Percentiles rank a stretch among this genome's conserved stretches.
Evolutionary conservation across 768 basidiomycete species (phyloP).

Genomic region (Pisolithus tinctorius): DNA sequence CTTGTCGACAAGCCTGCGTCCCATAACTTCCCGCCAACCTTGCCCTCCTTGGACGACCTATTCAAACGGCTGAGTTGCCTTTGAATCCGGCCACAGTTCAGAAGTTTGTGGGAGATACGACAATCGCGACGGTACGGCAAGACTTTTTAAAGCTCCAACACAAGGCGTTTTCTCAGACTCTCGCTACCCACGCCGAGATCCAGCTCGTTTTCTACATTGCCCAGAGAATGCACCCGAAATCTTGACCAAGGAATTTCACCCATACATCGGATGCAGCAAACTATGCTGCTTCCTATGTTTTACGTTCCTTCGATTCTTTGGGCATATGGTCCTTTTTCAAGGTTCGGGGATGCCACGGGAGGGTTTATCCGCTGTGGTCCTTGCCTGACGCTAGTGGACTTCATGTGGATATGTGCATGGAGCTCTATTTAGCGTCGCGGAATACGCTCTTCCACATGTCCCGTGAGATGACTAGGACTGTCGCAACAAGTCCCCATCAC

Average conservation of each 20-base stretch:
- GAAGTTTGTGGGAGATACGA: background rate
- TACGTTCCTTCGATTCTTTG: background rate
- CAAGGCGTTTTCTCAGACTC: background rate
- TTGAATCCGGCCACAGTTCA: background rate
- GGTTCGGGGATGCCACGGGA: background rate
- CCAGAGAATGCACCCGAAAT: background rate
- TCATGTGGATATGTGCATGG: background rate
- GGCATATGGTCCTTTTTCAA: background rate
- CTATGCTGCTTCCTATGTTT: background rate
- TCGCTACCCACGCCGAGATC: background rate
- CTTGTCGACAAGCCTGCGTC: background rate
- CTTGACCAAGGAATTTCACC: background rate
- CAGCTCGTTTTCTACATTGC: background rate
- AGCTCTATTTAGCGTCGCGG: background rate
- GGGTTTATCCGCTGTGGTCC: background rate
- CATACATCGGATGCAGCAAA: constrained; percentile 1
- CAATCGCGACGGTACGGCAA: background rate
- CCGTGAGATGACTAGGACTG: background rate
- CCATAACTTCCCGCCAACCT: background rate
- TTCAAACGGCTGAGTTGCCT: background rate
- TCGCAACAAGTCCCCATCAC: background rate
- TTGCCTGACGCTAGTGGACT: background rate
- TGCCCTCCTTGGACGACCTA: background rate
- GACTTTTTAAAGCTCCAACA: background rate
- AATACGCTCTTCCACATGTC: background rate